phyloP scores from a whole-genome alignment of 2,329 filamentous ascomycete species.

The Colletotrichum sp. region DNA sequence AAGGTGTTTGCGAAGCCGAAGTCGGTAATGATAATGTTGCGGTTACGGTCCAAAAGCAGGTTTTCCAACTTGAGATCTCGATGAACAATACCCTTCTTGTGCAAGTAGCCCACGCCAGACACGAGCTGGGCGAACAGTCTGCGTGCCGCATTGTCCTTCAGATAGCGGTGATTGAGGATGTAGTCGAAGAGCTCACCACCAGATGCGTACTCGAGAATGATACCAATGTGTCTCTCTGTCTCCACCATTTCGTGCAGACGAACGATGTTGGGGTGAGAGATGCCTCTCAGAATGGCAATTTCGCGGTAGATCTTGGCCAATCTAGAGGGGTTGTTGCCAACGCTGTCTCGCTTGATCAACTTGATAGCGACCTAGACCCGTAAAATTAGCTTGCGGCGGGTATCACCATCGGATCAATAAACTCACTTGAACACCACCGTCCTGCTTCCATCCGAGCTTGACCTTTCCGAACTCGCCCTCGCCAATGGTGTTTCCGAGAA shows the following conservation, averaged over 20 bases:
- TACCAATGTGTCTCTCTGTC: constrained; percentile 95
- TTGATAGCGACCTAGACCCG: constrained; percentile 90
- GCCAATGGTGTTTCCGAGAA: constrained; percentile 92
- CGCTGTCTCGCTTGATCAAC: constrained; percentile 88
- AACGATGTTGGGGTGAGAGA: constrained; percentile 96
- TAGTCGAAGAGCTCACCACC: constrained; percentile 98
- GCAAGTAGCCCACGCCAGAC: constrained; percentile 94
- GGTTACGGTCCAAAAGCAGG: constrained; percentile 89
- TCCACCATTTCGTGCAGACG: constrained; percentile 98
- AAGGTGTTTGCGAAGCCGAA: constrained; percentile 99
- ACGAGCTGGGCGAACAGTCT: constrained; percentile 94
- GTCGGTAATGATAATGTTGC: constrained; percentile 99
- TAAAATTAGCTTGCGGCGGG: constrained; percentile 18
- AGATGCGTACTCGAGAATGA: constrained; percentile 97
- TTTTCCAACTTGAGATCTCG: constrained; percentile 97
- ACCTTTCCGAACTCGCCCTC: constrained; percentile 99
- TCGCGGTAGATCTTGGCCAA: constrained; percentile 98
- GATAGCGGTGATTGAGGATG: constrained; percentile 93
- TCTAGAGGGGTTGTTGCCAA: constrained; percentile 86
- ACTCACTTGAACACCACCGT: constrained; percentile 43
- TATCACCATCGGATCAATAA: neutral
- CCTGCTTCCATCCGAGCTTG: constrained; percentile 64
- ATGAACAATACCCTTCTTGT: constrained; percentile 98
- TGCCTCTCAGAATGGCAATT: constrained; percentile 85
- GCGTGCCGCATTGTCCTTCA: constrained; percentile 91